Conservation (phyloP, 768 basidiomycete genomes). For the Mycena indigotica region DNA sequence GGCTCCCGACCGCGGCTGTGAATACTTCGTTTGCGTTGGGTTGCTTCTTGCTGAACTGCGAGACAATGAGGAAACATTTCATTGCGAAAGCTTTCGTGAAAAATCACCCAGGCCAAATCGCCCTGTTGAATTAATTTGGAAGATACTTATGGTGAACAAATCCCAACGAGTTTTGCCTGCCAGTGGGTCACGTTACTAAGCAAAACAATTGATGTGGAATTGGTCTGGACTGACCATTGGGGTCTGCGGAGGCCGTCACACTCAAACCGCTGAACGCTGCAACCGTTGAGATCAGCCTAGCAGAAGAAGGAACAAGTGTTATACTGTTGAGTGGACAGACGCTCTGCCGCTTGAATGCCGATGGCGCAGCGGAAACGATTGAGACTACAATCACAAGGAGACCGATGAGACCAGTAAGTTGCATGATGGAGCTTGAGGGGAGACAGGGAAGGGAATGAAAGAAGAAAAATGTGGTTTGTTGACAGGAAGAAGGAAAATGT, state of each 20-base stretch:
- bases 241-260: conserved; percentile 12
- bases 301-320: not conserved
- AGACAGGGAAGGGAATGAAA: not conserved
- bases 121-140: not conserved
- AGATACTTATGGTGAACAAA: not conserved
- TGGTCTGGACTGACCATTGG: not conserved
- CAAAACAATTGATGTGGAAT: not conserved
- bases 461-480: too few relatives aligned
- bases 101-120: not conserved
- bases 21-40: conserved; percentile 18
- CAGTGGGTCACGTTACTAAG: not conserved
- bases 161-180: conserved; percentile 8
- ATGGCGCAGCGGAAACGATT: conserved; percentile 8
- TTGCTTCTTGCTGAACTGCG: conserved; percentile 11
- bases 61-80: too few relatives aligned
- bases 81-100: too few relatives aligned
- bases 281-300: conserved; percentile 2
- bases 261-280: too few relatives aligned
- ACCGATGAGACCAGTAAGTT: conserved; percentile 5
- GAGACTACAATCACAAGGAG: conserved; percentile 9
- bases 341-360: conserved; percentile 13
- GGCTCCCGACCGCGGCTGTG: conserved; percentile 13
- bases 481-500: too few relatives aligned
- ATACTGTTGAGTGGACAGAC: conserved; percentile 11
- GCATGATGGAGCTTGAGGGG: conserved; percentile 1